A percentile compares a stretch with the other conserved stretches of the same genome.
Conservation (phyloP, 495 filamentous ascomycete genomes). For the Annulohypoxylon bovei region DNA sequence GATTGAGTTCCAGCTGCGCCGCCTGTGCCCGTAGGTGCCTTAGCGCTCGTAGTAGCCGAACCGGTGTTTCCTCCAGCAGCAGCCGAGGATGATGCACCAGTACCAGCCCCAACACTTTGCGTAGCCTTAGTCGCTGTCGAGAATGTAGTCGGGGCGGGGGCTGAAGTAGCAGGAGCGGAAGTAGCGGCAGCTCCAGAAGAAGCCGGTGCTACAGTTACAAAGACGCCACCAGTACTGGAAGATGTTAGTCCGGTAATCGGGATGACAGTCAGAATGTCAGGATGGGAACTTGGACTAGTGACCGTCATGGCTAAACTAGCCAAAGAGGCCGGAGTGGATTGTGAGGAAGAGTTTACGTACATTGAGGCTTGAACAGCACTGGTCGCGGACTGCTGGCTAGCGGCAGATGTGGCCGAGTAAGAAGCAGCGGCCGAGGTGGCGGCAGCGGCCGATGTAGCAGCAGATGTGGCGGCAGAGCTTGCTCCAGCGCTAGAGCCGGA, state of each 20-base stretch:
- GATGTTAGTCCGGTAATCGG: conserved; percentile 28
- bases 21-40: conserved; percentile 25
- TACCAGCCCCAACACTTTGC: conserved; percentile 36
- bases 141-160: conserved; percentile 33
- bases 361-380: conserved; percentile 9
- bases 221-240: conserved; percentile 48
- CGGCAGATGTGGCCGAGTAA: conserved; percentile 15
- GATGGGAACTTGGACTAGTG: not conserved
- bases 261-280: conserved; percentile 18
- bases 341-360: conserved; percentile 18
- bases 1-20: conserved; percentile 29
- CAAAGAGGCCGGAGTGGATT: not conserved
- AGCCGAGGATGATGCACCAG: conserved; percentile 36
- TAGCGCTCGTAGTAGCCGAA: conserved; percentile 35
- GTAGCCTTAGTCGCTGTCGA: conserved; percentile 35
- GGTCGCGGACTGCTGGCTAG: conserved; percentile 2
- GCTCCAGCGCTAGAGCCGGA: conserved; percentile 40
- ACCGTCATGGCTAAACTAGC: not conserved
- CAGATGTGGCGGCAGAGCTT: conserved; percentile 16
- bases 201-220: conserved; percentile 42
- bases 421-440: conserved; percentile 2
- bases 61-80: conserved; percentile 11
- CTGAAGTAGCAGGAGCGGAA: not conserved
- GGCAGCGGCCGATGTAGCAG: conserved; percentile 9
- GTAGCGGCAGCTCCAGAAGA: conserved; percentile 20